phyloP scores from a whole-genome alignment of 352 stramenopile genomes.

The Globisporangium nodosum region DNA sequence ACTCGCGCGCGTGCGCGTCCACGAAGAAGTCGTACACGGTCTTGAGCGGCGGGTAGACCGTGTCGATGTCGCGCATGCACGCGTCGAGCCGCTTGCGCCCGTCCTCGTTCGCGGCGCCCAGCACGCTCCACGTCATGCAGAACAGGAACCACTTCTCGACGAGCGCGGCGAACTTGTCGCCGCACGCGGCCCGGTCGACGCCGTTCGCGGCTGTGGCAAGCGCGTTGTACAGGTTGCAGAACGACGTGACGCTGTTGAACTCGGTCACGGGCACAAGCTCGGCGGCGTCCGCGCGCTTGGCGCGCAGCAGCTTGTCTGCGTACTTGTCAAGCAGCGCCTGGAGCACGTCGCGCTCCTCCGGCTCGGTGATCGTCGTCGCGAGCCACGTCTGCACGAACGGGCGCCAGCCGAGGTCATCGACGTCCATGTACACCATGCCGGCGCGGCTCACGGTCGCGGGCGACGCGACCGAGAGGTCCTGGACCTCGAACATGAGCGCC shows the following conservation, averaged over 20 bases:
- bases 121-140: slow-evolving; percentile 82
- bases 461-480: slow-evolving; percentile 91
- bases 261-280: slow-evolving; percentile 75
- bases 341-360: slow-evolving; percentile 68
- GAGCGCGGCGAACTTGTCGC: slow-evolving; percentile 58
- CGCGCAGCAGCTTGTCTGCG: slow-evolving; percentile 64
- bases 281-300: slow-evolving; percentile 53
- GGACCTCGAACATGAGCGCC: slow-evolving; percentile 93
- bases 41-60: slow-evolving; percentile 88
- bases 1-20: slow-evolving; percentile 66
- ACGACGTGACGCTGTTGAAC: slow-evolving; percentile 81
- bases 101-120: slow-evolving; percentile 81
- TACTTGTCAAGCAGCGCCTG: slow-evolving; percentile 79
- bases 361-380: slow-evolving; percentile 43
- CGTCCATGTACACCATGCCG: slow-evolving; percentile 94
- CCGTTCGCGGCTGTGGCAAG: slow-evolving; percentile 66
- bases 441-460: slow-evolving; percentile 91
- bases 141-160: slow-evolving; percentile 87
- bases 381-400: slow-evolving; percentile 80
- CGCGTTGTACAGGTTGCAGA: slow-evolving; percentile 84
- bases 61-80: slow-evolving; percentile 90
- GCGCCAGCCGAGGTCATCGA: slow-evolving; percentile 74
- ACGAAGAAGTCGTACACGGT: slow-evolving; percentile 93
- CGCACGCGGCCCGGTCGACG: slow-evolving; percentile 50
- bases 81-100: slow-evolving; percentile 81